Evolutionary conservation across 108 stramenopile genomes (phyloP).

Genomic region (Nitzschia putrida): DNA sequence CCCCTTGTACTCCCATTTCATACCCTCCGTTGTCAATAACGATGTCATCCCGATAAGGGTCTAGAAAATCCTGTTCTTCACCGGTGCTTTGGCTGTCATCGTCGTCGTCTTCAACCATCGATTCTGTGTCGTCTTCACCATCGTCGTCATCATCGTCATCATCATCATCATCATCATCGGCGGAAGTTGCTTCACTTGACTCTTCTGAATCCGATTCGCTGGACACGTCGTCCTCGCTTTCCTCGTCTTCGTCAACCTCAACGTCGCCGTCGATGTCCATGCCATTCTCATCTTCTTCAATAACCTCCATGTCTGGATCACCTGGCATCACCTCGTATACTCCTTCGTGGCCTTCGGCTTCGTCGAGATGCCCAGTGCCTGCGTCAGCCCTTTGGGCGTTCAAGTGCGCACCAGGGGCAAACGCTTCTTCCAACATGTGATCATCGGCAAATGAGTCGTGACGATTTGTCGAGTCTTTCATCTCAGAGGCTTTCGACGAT

Average conservation of each 20-base stretch:
- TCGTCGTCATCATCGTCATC: constrained; percentile 39
- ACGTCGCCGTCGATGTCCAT: constrained; percentile 33
- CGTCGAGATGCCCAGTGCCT: constrained; percentile 28
- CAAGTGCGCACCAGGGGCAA: constrained; percentile 23
- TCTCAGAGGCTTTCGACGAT: constrained; percentile 9
- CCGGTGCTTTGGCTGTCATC: constrained; percentile 22
- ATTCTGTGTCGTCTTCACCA: constrained; percentile 54
- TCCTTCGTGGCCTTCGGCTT: constrained; percentile 16
- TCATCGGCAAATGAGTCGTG: constrained; percentile 51
- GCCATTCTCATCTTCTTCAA: constrained; percentile 25
- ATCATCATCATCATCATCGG: constrained; percentile 37
- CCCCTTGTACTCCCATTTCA: neutral
- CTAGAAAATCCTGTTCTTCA: constrained; percentile 22
- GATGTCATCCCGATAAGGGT: constrained; percentile 27
- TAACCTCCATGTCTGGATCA: constrained; percentile 22
- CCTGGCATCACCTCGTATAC: constrained; percentile 6
- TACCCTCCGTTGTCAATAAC: constrained; percentile 33
- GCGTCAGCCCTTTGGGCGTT: neutral
- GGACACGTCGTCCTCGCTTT: constrained; percentile 35
- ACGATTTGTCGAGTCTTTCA: neutral
- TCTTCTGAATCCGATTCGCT: constrained; percentile 28
- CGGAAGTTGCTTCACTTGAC: constrained; percentile 6
- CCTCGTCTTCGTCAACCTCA: constrained; percentile 40
- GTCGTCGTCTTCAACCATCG: constrained; percentile 46
- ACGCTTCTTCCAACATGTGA: constrained; percentile 73